A percentile compares a stretch with the other conserved stretches of the same genome.
Evolutionary conservation across 345 rosid species (phyloP).

Genomic region (Erysimum cheiranthoides): DNA sequence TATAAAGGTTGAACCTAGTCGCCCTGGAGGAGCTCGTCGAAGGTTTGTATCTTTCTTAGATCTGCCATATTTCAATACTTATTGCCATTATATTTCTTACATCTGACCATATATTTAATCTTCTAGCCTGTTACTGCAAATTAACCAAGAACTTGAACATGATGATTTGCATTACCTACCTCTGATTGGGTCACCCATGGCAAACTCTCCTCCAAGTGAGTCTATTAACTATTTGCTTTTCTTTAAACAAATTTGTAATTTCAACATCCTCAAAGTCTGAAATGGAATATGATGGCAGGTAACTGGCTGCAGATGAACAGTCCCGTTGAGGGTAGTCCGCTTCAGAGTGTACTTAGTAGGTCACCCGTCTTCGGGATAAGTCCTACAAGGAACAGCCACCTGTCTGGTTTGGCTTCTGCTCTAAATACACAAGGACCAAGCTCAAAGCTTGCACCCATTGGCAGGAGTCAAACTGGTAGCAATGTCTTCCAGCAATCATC

Average conservation of each 20-base stretch:
- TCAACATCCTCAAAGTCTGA: constrained; percentile 26
- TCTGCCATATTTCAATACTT: background rate
- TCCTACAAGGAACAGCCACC: constrained; percentile 54
- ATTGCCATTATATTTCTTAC: background rate
- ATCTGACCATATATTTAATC: constrained; percentile 32
- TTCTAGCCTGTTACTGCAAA: constrained; percentile 69
- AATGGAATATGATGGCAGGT: constrained; percentile 48
- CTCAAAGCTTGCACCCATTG: constrained; percentile 69
- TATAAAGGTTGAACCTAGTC: constrained; percentile 87
- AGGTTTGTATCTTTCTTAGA: constrained; percentile 46
- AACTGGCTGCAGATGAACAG: constrained; percentile 70
- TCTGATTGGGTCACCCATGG: constrained; percentile 69
- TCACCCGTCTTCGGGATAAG: constrained; percentile 60
- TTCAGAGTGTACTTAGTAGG: constrained; percentile 57
- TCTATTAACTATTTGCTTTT: constrained; percentile 12
- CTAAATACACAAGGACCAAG: constrained; percentile 57
- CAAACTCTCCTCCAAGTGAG: constrained; percentile 57
- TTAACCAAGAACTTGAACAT: constrained; percentile 69
- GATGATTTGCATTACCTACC: constrained; percentile 64
- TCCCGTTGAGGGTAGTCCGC: constrained; percentile 63
- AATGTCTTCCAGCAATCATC: constrained; percentile 57
- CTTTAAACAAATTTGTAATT: constrained; percentile 6
- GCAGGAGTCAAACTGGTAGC: constrained; percentile 49
- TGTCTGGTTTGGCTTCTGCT: constrained; percentile 73
- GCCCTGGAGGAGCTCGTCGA: constrained; percentile 87